Base-by-base conservation (phyloP, 2,329 filamentous ascomycete genomes). In the Scolecobasidium constrictum region DNA sequence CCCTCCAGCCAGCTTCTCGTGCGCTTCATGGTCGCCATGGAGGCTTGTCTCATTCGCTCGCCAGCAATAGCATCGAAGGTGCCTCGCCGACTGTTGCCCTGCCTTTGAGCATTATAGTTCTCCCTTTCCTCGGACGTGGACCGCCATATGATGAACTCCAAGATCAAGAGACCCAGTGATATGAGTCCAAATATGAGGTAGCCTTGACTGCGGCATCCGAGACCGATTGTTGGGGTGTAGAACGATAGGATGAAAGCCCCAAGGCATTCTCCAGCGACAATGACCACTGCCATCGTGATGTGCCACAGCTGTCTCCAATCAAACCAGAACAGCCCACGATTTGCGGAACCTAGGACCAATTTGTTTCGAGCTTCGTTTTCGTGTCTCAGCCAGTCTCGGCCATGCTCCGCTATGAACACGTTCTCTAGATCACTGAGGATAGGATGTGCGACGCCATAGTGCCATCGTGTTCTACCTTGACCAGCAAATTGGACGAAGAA, bases 341-440 rank as follows among this genome's bases (percentile, higher is more conserved):
- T 35, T 15, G 31, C 35, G 13, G 28, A 34, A n/a, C 41, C 44
- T 4, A 46, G 35, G 2, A 46, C 44, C 3, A 46, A 19, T 13
- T 44, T 46, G 2, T 33, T 38, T 20, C 44, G 31, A 19, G 44
- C 44, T 12, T 35, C 34, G 4, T 2, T 7, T 18, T 46, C 44
- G 23, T 46, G 21, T 20, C 36, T n/a, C 6, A 44, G 35, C 44
- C 44, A 46, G 12, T 35, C 38, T 15, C 44, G 43, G 12, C 44
- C 44, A 15, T 21, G 22, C 19, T 46, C 41, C 4, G 44, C 44
- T 16, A 46, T 44, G 21, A 20, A 46, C 15, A 22, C 11, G n/a
- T 46, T 46, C 17, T 46, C 44, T 12, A 46, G 44, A 21, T 46
- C 44, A 4, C 23, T 28, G 5, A 46, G 41, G 33, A 46, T 45